These are phyloP conservation scores for Pseudogymnoascus sp. DNA, from an alignment of 2,329 filamentous ascomycete species.

Conservation along the genomic window DNA sequence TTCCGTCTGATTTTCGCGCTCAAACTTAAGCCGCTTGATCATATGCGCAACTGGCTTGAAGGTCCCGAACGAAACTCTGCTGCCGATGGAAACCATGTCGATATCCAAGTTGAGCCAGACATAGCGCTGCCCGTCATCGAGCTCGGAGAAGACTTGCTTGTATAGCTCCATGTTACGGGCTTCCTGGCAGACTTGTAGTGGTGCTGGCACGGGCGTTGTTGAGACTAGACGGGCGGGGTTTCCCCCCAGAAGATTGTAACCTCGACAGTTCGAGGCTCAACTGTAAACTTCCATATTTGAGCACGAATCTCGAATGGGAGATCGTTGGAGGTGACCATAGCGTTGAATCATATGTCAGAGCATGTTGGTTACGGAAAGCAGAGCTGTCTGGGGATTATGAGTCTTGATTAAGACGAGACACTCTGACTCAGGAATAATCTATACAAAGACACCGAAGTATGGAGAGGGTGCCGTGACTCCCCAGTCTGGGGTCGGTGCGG, in stretches of 20 bases:
- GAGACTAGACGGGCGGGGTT: neutral
- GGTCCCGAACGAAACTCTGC: too few species aligned
- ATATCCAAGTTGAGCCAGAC: neutral
- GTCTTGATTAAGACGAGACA: neutral
- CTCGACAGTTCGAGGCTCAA: conserved; percentile 13
- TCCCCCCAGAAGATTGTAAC: neutral
- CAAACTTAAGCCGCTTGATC: neutral
- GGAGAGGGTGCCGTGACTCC: neutral
- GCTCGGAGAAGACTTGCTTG: neutral
- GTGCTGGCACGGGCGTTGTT: neutral
- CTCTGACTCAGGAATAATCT: neutral
- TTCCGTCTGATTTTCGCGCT: neutral
- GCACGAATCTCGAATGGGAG: conserved; percentile 17
- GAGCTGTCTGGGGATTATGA: neutral
- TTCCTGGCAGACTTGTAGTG: neutral
- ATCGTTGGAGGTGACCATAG: conserved; percentile 8
- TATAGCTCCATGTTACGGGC: neutral
- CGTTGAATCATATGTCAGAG: neutral
- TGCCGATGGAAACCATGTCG: neutral
- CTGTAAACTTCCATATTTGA: conserved; percentile 15
- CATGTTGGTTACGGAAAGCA: neutral
- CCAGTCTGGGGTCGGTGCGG: neutral
- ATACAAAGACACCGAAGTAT: neutral
- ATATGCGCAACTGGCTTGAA: neutral
- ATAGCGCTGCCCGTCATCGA: neutral